Evolutionary conservation across 306 rosid species (phyloP), one percentile per base, ranked within the genome.

Genomic region (Adenanthera pavonina): DNA sequence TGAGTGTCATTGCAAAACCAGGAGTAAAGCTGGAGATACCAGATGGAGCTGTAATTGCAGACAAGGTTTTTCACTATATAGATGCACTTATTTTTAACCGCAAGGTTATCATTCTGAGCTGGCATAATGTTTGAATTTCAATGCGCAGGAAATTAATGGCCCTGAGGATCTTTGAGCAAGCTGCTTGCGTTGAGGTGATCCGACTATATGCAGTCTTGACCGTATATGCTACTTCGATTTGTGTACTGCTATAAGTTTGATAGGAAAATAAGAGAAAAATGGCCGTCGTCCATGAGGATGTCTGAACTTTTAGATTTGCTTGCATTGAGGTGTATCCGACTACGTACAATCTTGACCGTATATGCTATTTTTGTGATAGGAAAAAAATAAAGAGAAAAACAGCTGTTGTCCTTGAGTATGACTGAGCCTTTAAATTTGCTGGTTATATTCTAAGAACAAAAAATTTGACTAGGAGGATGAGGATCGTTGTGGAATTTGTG

Each of bases 1-100:
- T 94, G 66, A 88, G 71, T 36, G 75, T 92, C 54, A 67, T 82
- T 0, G 97, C 92, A 17, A 91, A 91, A 61, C 19, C 93, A 0
- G 97, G 87, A 48, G 90, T 77, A 73, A 92, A 90, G 88, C 74
- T 94, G 81, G 97, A 88, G 69, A 80, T 94, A 72, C 95, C 98
- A n/a, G 91, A 92, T 7, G 90, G 90, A 6, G 84, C 91, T 20
- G 86, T 80, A 56, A 80, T 92, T 5, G 89, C 48, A 49, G 81
- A 92, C 91, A 92, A 87, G 97, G 98, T 92, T 86, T 81, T 75
- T 65, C 60, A 48, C 20, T 8, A 69, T 34, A 47, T 41, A 74
- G 72, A 2, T 69, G 36, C 20, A 64, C 69, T 49, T 69, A 16
- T 66, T 74, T 71, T 4, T 44, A 67, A 34, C 13, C 43, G 4